Conservation (phyloP, 805 yeast genomes). For the Saccharomyces jurei region DNA sequence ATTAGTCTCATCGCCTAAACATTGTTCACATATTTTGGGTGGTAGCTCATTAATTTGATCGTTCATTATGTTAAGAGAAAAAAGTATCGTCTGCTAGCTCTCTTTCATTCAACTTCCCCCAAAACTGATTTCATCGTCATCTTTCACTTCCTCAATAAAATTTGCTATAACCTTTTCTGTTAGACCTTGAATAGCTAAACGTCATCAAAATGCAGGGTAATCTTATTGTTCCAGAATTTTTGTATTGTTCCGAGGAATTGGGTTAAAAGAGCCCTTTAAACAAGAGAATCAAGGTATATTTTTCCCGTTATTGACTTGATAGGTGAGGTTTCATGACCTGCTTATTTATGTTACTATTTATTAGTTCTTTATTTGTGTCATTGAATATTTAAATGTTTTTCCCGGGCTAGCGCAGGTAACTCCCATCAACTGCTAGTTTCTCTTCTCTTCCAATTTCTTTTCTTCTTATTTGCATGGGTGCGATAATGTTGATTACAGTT, state of each 20-base stretch:
- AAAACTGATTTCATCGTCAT: neutral
- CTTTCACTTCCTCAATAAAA: neutral
- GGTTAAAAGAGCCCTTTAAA: too few species aligned
- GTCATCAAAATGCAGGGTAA: neutral
- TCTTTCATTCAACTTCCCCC: neutral
- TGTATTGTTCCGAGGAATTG: too few species aligned
- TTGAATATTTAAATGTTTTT: neutral
- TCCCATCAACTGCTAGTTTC: neutral
- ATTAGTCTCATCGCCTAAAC: conserved; percentile 47
- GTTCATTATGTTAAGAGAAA: neutral
- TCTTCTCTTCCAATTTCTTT: neutral
- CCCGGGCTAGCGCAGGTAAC: neutral
- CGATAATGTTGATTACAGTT: conserved; percentile 89
- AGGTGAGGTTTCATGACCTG: neutral
- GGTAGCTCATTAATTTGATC: conserved; percentile 5
- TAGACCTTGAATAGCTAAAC: neutral
- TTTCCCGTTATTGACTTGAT: too few species aligned
- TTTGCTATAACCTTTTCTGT: neutral
- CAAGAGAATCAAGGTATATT: too few species aligned
- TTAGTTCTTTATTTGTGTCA: neutral
- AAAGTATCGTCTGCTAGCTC: neutral
- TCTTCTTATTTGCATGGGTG: conserved; percentile 55
- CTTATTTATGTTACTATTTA: neutral
- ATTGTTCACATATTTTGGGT: conserved; percentile 65
- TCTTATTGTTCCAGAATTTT: too few species aligned